Conservation (phyloP, 2,329 filamentous ascomycete genomes). For the Escovopsis sp. region DNA sequence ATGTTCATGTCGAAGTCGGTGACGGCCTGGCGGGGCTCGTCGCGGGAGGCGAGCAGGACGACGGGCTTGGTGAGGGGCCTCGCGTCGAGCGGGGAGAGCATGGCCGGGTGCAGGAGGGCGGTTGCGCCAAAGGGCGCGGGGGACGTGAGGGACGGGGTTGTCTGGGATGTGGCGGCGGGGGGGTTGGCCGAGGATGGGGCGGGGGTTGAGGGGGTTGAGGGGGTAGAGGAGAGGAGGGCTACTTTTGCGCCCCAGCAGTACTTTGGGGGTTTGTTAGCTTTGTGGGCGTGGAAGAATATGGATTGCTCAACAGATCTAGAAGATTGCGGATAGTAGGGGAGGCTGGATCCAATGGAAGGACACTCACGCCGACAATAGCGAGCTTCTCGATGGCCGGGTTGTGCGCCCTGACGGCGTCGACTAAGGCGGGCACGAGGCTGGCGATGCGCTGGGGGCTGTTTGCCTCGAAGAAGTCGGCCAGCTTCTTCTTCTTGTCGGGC, state of each 20-base stretch:
- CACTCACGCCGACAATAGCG: conserved; percentile 44
- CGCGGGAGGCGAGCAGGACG: conserved; percentile 48
- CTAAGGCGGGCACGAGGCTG: conserved; percentile 36
- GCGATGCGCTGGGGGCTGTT: conserved; percentile 33
- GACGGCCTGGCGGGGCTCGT: conserved; percentile 42
- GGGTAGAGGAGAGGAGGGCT: conserved; percentile 27
- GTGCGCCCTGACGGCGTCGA: conserved; percentile 35
- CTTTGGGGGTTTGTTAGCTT: conserved; percentile 13
- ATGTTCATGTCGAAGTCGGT: conserved; percentile 41
- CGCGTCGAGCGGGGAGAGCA: conserved; percentile 50
- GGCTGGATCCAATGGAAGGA: no score
- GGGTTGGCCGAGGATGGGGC: no score
- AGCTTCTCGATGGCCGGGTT: conserved; percentile 42
- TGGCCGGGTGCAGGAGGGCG: conserved; percentile 42
- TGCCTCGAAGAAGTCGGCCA: conserved; percentile 43
- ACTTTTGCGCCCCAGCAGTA: conserved; percentile 64
- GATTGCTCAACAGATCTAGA: no score
- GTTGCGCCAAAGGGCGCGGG: conserved; percentile 37
- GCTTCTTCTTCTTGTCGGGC: conserved; percentile 45
- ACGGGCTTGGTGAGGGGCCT: conserved; percentile 45
- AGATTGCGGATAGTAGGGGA: no score
- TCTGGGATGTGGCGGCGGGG: no score
- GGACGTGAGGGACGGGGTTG: conserved; percentile 11
- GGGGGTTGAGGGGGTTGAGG: no score
- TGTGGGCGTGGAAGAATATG: not conserved